phyloP scores from a whole-genome alignment of 805 yeast genomes.

The Ogataea haglerorum region DNA sequence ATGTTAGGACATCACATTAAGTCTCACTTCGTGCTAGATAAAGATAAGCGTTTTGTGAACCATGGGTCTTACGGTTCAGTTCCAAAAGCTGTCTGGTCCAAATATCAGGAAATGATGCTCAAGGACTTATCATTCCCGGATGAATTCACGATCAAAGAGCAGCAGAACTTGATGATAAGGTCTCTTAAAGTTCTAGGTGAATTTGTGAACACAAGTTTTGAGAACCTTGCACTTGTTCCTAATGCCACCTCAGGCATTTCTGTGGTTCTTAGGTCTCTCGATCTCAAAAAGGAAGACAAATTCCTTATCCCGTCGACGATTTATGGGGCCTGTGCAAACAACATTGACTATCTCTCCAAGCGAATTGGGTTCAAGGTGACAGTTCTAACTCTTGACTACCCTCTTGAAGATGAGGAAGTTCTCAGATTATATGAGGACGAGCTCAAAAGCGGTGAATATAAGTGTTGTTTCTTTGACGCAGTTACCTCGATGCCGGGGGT shows the following conservation, averaged over 20 bases:
- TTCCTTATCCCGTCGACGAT: constrained; percentile 47
- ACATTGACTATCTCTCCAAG: constrained; percentile 41
- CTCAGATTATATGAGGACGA: constrained; percentile 32
- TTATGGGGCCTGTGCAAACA: constrained; percentile 54
- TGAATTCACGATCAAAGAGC: constrained; percentile 33
- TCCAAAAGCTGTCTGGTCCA: constrained; percentile 46
- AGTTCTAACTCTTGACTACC: constrained; percentile 38
- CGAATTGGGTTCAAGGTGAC: constrained; percentile 33
- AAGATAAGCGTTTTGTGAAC: constrained; percentile 46
- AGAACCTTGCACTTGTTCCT: constrained; percentile 48
- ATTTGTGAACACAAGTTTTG: constrained; percentile 45
- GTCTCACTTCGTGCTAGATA: constrained; percentile 42
- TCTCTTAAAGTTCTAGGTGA: constrained; percentile 39
- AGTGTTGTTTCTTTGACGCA: constrained; percentile 51
- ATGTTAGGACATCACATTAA: constrained; percentile 50
- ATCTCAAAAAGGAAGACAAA: constrained; percentile 49
- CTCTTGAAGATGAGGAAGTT: constrained; percentile 41
- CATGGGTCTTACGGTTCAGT: constrained; percentile 64
- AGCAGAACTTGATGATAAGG: constrained; percentile 29
- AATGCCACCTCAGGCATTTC: constrained; percentile 65
- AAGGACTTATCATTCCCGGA: constrained; percentile 46
- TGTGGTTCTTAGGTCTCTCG: constrained; percentile 51
- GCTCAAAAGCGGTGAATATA: constrained; percentile 29
- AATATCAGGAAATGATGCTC: constrained; percentile 30
- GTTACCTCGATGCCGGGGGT: constrained; percentile 66